Evolutionary conservation across 495 filamentous ascomycete genomes (phyloP).

Genomic region (Talaromyces proteolyticus): DNA sequence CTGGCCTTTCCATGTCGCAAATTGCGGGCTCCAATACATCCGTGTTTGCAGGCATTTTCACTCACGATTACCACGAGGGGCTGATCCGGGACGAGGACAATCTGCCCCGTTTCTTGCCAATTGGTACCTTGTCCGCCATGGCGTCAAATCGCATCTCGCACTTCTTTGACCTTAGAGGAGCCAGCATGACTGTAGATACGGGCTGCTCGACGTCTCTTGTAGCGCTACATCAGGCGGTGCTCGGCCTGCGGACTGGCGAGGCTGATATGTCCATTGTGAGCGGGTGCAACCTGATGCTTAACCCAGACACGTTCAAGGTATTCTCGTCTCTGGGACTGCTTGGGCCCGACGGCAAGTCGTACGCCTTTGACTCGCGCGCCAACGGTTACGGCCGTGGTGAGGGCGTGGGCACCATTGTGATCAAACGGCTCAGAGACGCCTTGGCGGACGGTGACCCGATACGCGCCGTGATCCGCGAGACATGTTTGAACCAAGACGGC

Average conservation of each 20-base stretch:
- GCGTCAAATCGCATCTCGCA: slow-evolving; percentile 26
- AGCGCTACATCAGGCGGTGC: slow-evolving; percentile 26
- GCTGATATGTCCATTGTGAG: slow-evolving; percentile 22
- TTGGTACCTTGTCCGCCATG: slow-evolving; percentile 11
- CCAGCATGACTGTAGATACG: slow-evolving; percentile 30
- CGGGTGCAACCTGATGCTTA: slow-evolving; percentile 24
- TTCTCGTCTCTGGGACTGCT: background rate
- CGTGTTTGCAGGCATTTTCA: slow-evolving; percentile 11
- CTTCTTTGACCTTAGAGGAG: slow-evolving; percentile 25
- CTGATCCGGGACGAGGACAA: slow-evolving; percentile 9
- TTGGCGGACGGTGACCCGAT: slow-evolving; percentile 21
- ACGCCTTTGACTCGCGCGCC: background rate
- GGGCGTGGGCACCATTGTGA: slow-evolving; percentile 20
- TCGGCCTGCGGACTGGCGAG: slow-evolving; percentile 26
- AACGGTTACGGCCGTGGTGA: slow-evolving; percentile 50
- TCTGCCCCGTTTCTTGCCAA: slow-evolving; percentile 4
- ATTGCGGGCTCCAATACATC: slow-evolving; percentile 10
- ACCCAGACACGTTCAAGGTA: slow-evolving; percentile 15
- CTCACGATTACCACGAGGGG: slow-evolving; percentile 14
- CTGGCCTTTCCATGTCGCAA: slow-evolving; percentile 12
- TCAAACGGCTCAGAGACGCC: slow-evolving; percentile 20
- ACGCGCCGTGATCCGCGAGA: slow-evolving; percentile 23
- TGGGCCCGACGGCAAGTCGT: slow-evolving; percentile 2
- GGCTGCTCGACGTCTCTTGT: slow-evolving; percentile 31
- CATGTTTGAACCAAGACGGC: slow-evolving; percentile 18